Conservation (phyloP, 345 rosid genomes). For the Murraya paniculata region DNA sequence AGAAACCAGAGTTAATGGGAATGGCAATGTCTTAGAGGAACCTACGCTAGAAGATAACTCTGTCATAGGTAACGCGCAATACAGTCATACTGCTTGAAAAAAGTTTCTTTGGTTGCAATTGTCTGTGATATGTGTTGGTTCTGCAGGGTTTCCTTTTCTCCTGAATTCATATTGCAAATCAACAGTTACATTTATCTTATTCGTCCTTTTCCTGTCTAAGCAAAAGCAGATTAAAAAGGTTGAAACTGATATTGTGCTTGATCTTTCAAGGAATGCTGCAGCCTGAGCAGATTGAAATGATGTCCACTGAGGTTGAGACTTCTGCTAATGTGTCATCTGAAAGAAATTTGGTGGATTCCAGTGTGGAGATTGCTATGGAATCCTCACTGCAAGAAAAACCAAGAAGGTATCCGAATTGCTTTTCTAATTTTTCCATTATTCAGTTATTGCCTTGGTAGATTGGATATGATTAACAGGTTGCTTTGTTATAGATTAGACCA, state of each 20-base stretch:
- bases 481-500: conserved; percentile 60
- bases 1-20: conserved; percentile 9
- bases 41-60: conserved; percentile 18
- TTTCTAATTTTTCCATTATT: conserved; percentile 2
- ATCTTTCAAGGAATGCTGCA: conserved; percentile 62
- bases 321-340: conserved; percentile 26
- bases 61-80: conserved; percentile 30
- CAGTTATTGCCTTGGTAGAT: conserved; percentile 4
- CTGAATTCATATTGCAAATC: background rate
- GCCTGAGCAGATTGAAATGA: conserved; percentile 25
- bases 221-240: background rate
- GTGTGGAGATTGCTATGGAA: conserved; percentile 20
- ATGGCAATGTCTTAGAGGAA: conserved; percentile 10
- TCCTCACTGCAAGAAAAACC: conserved; percentile 67
- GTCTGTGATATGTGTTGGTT: background rate
- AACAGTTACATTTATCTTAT: background rate
- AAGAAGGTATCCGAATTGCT: conserved; percentile 47
- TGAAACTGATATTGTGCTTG: conserved; percentile 23
- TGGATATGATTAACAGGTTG: conserved; percentile 17
- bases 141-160: background rate
- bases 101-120: background rate
- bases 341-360: conserved; percentile 25
- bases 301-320: conserved; percentile 26
- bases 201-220: conserved; percentile 4
- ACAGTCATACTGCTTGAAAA: conserved; percentile 8